Evolutionary conservation across 2,329 filamentous ascomycete species (phyloP).

Genomic region (Beauveria sp.): DNA sequence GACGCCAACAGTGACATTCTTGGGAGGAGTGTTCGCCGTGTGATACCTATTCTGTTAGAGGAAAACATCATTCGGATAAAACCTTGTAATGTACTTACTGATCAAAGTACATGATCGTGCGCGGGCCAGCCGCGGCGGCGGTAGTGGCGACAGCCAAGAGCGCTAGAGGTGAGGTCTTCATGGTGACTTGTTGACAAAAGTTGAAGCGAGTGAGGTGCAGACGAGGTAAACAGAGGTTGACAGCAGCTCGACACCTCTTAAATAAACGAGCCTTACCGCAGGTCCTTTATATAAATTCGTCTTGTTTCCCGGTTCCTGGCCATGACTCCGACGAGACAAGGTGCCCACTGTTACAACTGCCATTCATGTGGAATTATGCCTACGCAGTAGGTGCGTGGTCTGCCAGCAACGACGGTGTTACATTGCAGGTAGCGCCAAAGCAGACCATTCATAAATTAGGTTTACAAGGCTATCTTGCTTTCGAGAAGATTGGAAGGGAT

Average conservation of each 20-base stretch:
- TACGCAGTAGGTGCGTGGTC: too few species aligned
- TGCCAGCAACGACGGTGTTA: too few species aligned
- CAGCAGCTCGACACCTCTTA: background rate
- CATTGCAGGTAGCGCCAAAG: too few species aligned
- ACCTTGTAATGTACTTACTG: slow-evolving; percentile 24
- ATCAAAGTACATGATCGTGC: slow-evolving; percentile 38
- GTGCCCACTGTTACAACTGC: background rate
- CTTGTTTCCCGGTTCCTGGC: background rate
- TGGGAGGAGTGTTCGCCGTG: slow-evolving; percentile 26
- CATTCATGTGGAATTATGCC: too few species aligned
- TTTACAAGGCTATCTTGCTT: too few species aligned
- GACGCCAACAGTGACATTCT: slow-evolving; percentile 33
- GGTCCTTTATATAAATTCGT: background rate
- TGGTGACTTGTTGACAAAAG: background rate
- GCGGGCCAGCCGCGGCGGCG: slow-evolving; percentile 17
- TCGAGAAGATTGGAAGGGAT: too few species aligned
- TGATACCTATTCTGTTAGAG: slow-evolving; percentile 29
- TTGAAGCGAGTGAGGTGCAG: background rate
- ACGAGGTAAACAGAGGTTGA: background rate
- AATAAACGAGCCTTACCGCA: background rate
- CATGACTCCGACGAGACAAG: background rate
- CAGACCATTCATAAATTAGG: too few species aligned
- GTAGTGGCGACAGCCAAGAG: slow-evolving; percentile 15
- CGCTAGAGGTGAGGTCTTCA: slow-evolving; percentile 1
- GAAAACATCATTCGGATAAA: too few species aligned